A percentile compares a stretch with the other conserved stretches of the same genome.
These are phyloP conservation scores for Fusarium lateritium DNA, from an alignment of 2,329 filamentous ascomycete species.

Conservation along the genomic window DNA sequence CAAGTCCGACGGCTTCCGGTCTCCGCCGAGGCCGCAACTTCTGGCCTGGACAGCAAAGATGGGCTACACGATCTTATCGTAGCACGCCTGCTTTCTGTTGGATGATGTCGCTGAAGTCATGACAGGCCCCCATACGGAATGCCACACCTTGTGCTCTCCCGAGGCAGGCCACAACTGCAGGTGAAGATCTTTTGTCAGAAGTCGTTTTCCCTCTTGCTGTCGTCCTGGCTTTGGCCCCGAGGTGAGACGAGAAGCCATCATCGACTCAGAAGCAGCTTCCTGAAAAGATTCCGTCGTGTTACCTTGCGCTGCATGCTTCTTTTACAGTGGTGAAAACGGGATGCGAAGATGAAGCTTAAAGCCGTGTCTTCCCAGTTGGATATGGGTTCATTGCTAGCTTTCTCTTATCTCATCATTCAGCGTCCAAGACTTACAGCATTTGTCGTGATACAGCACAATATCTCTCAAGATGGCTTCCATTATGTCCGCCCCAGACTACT, in stretches of 20 bases:
- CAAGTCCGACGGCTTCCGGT: conserved; percentile 40
- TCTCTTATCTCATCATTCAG: neutral
- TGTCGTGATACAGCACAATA: neutral
- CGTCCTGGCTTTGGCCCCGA: conserved; percentile 18
- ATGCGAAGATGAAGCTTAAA: conserved; percentile 29
- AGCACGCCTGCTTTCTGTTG: conserved; percentile 18
- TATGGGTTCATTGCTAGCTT: neutral
- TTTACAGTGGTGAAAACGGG: neutral
- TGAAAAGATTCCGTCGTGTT: conserved; percentile 23
- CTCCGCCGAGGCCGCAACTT: conserved; percentile 31
- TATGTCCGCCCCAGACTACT: conserved; percentile 51
- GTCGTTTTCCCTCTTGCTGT: conserved; percentile 7
- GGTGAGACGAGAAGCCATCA: conserved; percentile 27
- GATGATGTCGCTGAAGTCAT: conserved; percentile 35
- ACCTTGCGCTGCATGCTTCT: conserved; percentile 19
- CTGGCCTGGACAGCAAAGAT: neutral
- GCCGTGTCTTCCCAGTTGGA: conserved; percentile 1
- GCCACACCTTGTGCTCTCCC: conserved; percentile 24
- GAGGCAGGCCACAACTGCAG: conserved; percentile 28
- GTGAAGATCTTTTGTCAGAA: conserved; percentile 28
- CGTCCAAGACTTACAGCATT: neutral
- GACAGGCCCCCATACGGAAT: conserved; percentile 10
- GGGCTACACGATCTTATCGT: conserved; percentile 37
- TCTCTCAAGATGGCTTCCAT: conserved; percentile 46
- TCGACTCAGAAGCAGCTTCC: conserved; percentile 27